A percentile compares a stretch with the other conserved stretches of the same genome.
phyloP scores from a whole-genome alignment of 2,329 filamentous ascomycete species.

The Diaporthe caulivora region DNA sequence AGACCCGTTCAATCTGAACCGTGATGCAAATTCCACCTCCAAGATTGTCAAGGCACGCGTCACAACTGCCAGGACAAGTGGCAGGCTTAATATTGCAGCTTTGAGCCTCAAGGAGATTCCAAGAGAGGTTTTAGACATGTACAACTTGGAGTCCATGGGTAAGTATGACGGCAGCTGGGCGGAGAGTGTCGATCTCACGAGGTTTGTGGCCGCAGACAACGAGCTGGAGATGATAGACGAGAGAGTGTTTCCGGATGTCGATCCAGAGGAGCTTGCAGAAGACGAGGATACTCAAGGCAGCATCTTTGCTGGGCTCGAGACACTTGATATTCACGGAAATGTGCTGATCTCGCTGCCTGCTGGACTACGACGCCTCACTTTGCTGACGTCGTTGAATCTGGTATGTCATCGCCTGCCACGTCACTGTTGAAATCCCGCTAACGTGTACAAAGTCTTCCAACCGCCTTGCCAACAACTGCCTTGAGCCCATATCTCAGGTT shows the following conservation, averaged over 20 bases:
- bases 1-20: slow-evolving; percentile 79
- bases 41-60: slow-evolving; percentile 81
- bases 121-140: slow-evolving; percentile 88
- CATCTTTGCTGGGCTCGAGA: slow-evolving; percentile 86
- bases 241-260: slow-evolving; percentile 81
- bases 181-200: slow-evolving; percentile 88
- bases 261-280: slow-evolving; percentile 67
- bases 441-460: slow-evolving; percentile 76
- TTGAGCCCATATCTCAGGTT: slow-evolving; percentile 82
- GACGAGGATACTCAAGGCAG: slow-evolving; percentile 77
- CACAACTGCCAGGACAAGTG: slow-evolving; percentile 78
- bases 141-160: slow-evolving; percentile 79
- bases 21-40: slow-evolving; percentile 68
- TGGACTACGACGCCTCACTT: slow-evolving; percentile 79
- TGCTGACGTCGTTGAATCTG: slow-evolving; percentile 85
- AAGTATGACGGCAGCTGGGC: slow-evolving; percentile 81
- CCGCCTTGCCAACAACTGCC: slow-evolving; percentile 76
- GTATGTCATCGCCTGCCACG: slow-evolving; percentile 58
- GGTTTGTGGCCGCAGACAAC: slow-evolving; percentile 90
- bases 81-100: slow-evolving; percentile 88
- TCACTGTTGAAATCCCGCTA: slow-evolving; percentile 40
- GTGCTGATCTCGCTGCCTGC: slow-evolving; percentile 77
- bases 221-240: slow-evolving; percentile 82
- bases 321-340: slow-evolving; percentile 89
- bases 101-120: slow-evolving; percentile 86